Evolutionary conservation across 2,329 filamentous ascomycete species (phyloP), one percentile per base, ranked within the genome.

Genomic region (Thielaviopsis musarum): DNA sequence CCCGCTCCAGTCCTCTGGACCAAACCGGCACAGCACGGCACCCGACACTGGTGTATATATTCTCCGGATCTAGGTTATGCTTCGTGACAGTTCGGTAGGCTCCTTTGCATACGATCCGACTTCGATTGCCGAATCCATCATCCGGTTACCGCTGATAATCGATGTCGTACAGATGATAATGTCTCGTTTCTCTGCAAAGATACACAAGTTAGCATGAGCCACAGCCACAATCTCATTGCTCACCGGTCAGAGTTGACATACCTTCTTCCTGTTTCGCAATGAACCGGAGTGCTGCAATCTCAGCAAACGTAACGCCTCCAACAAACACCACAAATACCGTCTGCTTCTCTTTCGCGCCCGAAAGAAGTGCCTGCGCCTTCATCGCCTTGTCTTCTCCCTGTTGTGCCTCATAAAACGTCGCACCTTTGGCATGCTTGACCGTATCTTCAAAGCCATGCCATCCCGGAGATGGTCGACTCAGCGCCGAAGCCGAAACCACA

Each of bases 271-370:
- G 84, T 68, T 83, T 83, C 10, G 87, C 88, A 65, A 98, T 85
- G 69, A 95, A 97, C 59, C 94, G 80, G 68, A 98, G 70, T 21
- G 94, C 93, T 49, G 94, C 90, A 69, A 98, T 91, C 72, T 98
- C 93, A 0, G 93, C 91, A 68, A 94, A 95, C 0, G 90, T 96
- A 59, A 98, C 87, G 1, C 93, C 94, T n/a, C 93, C 93, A 19
- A 98, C 75, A 71, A 97, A 97, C 65, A 97, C 95, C n/a, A 98
- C 84, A 67, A 96, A 88, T 0, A 95, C 85, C 0, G 87, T 91
- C 75, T 95, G 95, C 69, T 83, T 84, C 56, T 81, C 81, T 17
- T 80, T 80, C 55, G 76, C 82, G 2, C 88, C 88, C 54, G 88
- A 88, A 48, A 98, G 75, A 26, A 94, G 80, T 62, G 88, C 85